phyloP scores from a whole-genome alignment of 768 basidiomycete genomes.

The Podaxis sp. region DNA sequence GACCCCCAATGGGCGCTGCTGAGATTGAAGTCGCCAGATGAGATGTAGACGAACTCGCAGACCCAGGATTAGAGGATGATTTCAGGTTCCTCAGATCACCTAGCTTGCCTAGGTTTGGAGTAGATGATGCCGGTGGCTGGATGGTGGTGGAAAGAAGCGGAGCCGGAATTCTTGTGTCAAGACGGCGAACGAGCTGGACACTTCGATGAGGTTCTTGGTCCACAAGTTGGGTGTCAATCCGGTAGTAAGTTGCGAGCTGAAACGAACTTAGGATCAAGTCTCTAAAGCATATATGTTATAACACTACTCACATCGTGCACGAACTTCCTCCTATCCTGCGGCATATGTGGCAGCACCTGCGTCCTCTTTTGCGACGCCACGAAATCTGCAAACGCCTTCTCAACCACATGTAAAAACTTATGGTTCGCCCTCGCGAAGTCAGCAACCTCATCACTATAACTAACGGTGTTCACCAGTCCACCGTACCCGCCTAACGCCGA shows the following conservation, averaged over 20 bases:
- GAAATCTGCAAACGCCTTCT: slow-evolving; percentile 83
- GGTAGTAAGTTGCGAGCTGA: slow-evolving; percentile 73
- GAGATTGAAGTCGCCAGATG: not conserved
- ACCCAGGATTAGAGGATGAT: not conserved
- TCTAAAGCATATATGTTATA: not conserved
- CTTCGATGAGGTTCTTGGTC: slow-evolving; percentile 89
- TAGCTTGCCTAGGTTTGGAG: slow-evolving; percentile 54
- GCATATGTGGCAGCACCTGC: slow-evolving; percentile 80
- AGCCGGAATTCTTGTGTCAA: slow-evolving; percentile 76
- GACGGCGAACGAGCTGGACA: slow-evolving; percentile 74
- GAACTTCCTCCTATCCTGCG: slow-evolving; percentile 74
- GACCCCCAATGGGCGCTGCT: not conserved
- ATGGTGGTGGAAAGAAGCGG: slow-evolving; percentile 58
- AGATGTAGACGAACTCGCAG: slow-evolving; percentile 13
- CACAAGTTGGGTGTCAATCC: slow-evolving; percentile 81
- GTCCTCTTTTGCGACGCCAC: slow-evolving; percentile 59
- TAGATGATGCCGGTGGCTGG: slow-evolving; percentile 12
- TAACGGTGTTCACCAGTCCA: slow-evolving; percentile 31
- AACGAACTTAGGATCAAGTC: slow-evolving; percentile 3
- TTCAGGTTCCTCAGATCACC: slow-evolving; percentile 43
- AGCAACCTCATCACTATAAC: slow-evolving; percentile 61
- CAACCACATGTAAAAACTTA: slow-evolving; percentile 69
- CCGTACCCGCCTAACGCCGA: slow-evolving; percentile 27
- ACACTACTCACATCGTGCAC: slow-evolving; percentile 60
- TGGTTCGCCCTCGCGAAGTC: slow-evolving; percentile 54